Evolutionary conservation across 139 green algal genomes (phyloP).

Genomic region (Tetradesmus lagerheimii): DNA sequence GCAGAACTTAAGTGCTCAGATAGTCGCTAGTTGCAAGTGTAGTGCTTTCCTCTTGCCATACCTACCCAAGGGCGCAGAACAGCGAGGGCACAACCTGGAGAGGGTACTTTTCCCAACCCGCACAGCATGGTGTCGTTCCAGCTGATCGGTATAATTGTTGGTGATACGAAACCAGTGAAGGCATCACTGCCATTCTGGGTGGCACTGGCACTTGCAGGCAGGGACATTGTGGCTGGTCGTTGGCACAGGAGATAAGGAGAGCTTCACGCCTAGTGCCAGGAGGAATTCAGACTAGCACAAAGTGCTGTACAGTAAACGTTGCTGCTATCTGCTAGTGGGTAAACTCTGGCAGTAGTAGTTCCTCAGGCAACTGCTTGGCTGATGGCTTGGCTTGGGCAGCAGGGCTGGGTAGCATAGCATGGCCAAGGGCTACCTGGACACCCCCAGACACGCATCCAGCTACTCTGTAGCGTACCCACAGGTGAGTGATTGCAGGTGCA

Average conservation of each 20-base stretch:
- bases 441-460: constrained; percentile 8
- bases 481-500: not conserved
- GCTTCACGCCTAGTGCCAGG: not conserved
- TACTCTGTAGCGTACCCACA: constrained; percentile 29
- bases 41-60: no score
- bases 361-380: not conserved
- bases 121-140: no score
- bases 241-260: not conserved
- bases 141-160: no score
- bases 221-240: not conserved
- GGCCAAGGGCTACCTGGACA: constrained; percentile 1
- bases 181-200: no score
- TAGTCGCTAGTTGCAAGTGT: no score
- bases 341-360: not conserved
- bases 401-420: not conserved
- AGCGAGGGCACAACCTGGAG: not conserved
- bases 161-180: no score
- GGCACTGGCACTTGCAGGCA: not conserved
- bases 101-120: not conserved
- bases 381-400: not conserved
- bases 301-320: not conserved
- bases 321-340: not conserved
- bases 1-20: not conserved
- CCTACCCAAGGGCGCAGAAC: not conserved
- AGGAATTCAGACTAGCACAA: no score